Evolutionary conservation across 768 basidiomycete genomes (phyloP), one percentile per base, ranked within the genome.

Genomic region (Rhodotorula graminis): DNA sequence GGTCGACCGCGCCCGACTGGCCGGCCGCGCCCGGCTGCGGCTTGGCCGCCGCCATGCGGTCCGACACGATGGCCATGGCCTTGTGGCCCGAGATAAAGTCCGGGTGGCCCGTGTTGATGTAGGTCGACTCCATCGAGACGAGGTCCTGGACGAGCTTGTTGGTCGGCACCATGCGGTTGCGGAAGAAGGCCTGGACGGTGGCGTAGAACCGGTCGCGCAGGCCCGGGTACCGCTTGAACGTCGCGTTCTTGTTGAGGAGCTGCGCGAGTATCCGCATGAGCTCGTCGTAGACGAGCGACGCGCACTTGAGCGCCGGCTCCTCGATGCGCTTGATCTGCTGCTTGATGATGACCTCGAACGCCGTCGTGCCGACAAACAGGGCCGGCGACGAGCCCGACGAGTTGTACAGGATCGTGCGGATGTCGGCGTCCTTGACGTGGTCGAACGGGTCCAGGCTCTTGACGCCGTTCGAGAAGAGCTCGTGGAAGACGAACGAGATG

Each of bases 401-500:
- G 83, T 99, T 99, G 84, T 99, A 99, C 67, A 98, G 81, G 77
- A 97, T 89, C 2, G 88, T 93, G 65, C 96, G 86, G 80, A 99
- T 97, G 82, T 99, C 96, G 56, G 94, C 92, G 80, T 99, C 96
- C 82, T 97, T 96, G 76, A 96, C 92, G 83, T 96, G 93, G 81
- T 99, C 96, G 77, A 97, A 99, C 1, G 96, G 96, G 84, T 99
- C 96, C 79, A 98, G 94, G 72, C 84, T 87, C 84, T 89, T 93
- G 81, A 99, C 87, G 71, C 96, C 96, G 79, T 90, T 94, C 83
- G 94, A 96, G 86, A 91, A 99, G 69, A 98, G 82, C 80, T 99
- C 96, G 81, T 99, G 96, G 85, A 94, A 99, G 65, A 99, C 96
- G 80, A 97, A 99, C 79, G 90, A 91, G 85, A 99, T 98, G 82